A percentile compares a stretch with the other conserved stretches of the same genome.
Evolutionary conservation across 1,284 basidiomycete genomes (phyloP).

Genomic region (Pseudozyma sp.): DNA sequence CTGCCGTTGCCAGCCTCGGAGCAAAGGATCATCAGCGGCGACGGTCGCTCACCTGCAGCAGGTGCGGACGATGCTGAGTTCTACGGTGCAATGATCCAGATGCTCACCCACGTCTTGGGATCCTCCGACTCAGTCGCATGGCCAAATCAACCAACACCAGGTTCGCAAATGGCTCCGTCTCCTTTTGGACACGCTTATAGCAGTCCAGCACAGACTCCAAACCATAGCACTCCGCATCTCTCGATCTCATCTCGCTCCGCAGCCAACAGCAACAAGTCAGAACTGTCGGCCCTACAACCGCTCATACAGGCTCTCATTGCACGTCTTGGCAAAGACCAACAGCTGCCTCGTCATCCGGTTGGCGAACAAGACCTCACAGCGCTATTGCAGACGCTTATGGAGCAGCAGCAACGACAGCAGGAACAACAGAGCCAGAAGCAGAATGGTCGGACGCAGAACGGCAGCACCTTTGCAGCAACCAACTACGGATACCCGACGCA

Average conservation of each 20-base stretch:
- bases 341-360: slow-evolving; percentile 34
- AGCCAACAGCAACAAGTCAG: slow-evolving; percentile 16
- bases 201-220: slow-evolving; percentile 40
- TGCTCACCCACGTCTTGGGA: slow-evolving; percentile 60
- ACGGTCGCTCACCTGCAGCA: slow-evolving; percentile 13
- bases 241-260: background rate
- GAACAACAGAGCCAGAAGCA: slow-evolving; percentile 10
- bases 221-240: slow-evolving; percentile 6
- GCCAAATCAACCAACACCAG: slow-evolving; percentile 41
- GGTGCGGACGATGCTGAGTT: slow-evolving; percentile 46
- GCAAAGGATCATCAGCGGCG: background rate
- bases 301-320: slow-evolving; percentile 51
- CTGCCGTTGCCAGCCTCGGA: background rate
- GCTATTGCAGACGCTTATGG: slow-evolving; percentile 55
- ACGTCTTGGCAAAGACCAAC: slow-evolving; percentile 42
- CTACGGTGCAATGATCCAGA: slow-evolving; percentile 59
- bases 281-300: slow-evolving; percentile 43
- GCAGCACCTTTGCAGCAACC: slow-evolving; percentile 1
- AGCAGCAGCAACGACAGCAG: slow-evolving; percentile 50
- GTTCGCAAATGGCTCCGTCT: slow-evolving; percentile 39
- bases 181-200: slow-evolving; percentile 33
- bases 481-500: slow-evolving; percentile 4
- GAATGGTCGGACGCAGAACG: background rate
- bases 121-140: slow-evolving; percentile 50
- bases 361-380: slow-evolving; percentile 57